Base-by-base conservation (phyloP, 2,329 filamentous ascomycete species). In the Trichoderma koningii region DNA sequence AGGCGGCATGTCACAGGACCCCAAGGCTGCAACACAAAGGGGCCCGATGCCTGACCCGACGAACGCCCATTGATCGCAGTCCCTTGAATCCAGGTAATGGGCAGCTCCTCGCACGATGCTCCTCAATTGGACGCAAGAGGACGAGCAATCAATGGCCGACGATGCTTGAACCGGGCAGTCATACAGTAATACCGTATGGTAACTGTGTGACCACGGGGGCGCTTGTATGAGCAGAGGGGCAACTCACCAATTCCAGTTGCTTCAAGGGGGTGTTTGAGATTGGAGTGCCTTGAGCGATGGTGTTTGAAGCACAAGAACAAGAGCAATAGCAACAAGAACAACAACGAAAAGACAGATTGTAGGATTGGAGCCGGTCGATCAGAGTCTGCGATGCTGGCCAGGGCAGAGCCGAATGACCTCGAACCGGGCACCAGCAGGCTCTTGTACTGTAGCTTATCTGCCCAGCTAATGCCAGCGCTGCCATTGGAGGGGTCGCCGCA, bases 171-270 rank as follows among this genome's bases (percentile, higher is more conserved):
- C 56, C 48, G 21, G 21, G 21, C 21, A 62, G 48, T 53, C 38
- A 44, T 44, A 45, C 48, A 12, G 30, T 55, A 19, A 28, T 55
- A 19, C 28, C n/a, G n/a, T 34, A 38, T 23, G 14, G 23, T 10
- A 15, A 38, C 34, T 57, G 48, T 56, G 45, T 59, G 62, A 51
- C 55, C 38, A 61, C 21, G 2, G 41, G 14, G 23, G 41, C 34
- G 44, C 47, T 15, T 14, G 30, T n/a, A 15, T 28, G 34, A 38
- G 12, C 34, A 38, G 10, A 38, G 17, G 10, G 15, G 3, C 30
- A 44, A 57, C 62, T 51, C 45, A 64, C 62, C 55, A 61, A 62
- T 61, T 61, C 56, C 23, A 34, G 15, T 61, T 65, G 64, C 44
- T 42, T 56, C 34, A 44, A 7, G 47, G 30, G 7, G 12, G 15